Evolutionary conservation across 2,329 filamentous ascomycete species (phyloP).

Genomic region (Stachybotrys echinatus): DNA sequence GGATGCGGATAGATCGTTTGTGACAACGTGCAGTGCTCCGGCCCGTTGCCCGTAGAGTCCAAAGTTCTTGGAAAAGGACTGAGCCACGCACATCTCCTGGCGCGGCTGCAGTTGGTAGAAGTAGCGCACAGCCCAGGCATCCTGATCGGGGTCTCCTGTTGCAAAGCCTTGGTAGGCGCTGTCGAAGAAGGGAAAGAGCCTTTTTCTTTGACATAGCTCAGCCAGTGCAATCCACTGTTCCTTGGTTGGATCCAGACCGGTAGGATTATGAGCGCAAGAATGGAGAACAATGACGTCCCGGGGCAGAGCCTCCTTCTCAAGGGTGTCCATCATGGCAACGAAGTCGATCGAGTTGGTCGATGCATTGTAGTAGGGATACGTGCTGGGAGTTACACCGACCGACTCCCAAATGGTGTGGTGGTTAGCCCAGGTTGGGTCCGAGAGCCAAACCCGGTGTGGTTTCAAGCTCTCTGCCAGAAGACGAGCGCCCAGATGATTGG

Average conservation of each 20-base stretch:
- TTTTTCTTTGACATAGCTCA: constrained; percentile 18
- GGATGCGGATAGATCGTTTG: not conserved
- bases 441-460: constrained; percentile 22
- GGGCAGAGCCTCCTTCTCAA: constrained; percentile 15
- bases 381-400: constrained; percentile 11
- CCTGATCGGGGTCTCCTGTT: constrained; percentile 23
- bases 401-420: constrained; percentile 23
- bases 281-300: constrained; percentile 30
- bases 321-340: constrained; percentile 16
- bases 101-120: constrained; percentile 9
- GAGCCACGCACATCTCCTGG: constrained; percentile 20
- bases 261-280: constrained; percentile 32
- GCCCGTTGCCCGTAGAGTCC: constrained; percentile 30
- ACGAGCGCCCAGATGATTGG: constrained; percentile 22
- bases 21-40: constrained; percentile 16
- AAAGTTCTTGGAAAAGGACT: constrained; percentile 32
- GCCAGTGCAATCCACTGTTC: constrained; percentile 27
- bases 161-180: constrained; percentile 32
- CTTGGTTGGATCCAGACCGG: constrained; percentile 25
- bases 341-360: constrained; percentile 20
- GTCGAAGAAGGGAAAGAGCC: constrained; percentile 29
- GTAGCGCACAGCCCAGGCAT: constrained; percentile 27
- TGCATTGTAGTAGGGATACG: constrained; percentile 25
- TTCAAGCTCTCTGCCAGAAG: constrained; percentile 15
- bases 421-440: constrained; percentile 42